Percentiles rank a stretch among this genome's conserved stretches.
phyloP scores from a whole-genome alignment of 2,329 filamentous ascomycete genomes.

The Ustilaginoidea virens region DNA sequence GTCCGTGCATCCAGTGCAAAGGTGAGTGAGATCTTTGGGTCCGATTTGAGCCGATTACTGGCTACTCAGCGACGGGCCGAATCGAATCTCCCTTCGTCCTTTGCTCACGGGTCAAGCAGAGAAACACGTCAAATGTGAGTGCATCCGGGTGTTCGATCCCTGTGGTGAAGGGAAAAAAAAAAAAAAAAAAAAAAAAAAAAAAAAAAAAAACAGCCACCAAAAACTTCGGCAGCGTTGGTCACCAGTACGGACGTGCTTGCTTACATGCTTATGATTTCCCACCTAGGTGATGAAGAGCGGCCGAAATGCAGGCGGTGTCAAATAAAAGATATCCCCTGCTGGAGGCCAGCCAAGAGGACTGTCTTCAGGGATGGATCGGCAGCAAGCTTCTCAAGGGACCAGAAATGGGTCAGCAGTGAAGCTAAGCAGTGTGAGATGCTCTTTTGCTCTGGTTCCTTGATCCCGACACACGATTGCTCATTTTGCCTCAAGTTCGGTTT shows the following conservation, averaged over 20 bases:
- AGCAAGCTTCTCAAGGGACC: constrained; percentile 17
- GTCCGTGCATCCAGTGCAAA: constrained; percentile 21
- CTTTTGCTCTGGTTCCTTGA: neutral
- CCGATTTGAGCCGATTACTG: too few relatives aligned
- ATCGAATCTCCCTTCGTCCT: neutral
- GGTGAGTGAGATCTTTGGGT: constrained; percentile 11
- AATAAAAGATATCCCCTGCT: constrained; percentile 17
- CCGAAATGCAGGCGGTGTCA: constrained; percentile 20
- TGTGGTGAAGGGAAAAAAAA: neutral
- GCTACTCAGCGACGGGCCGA: neutral
- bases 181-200: neutral
- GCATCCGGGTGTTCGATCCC: too few relatives aligned
- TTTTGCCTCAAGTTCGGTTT: constrained; percentile 6
- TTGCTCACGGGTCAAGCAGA: constrained; percentile 10
- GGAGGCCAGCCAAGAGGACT: constrained; percentile 17
- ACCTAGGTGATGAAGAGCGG: constrained; percentile 21
- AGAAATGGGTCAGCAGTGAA: constrained; percentile 21
- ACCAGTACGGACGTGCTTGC: neutral
- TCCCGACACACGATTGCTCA: neutral
- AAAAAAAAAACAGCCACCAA: neutral
- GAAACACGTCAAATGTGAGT: constrained; percentile 21
- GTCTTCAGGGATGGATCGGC: constrained; percentile 21
- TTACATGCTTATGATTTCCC: neutral
- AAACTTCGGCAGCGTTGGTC: too few relatives aligned
- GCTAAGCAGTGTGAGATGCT: constrained; percentile 13